phyloP scores from a whole-genome alignment of 2,329 filamentous ascomycete species.

The Fusarium cicatricum region DNA sequence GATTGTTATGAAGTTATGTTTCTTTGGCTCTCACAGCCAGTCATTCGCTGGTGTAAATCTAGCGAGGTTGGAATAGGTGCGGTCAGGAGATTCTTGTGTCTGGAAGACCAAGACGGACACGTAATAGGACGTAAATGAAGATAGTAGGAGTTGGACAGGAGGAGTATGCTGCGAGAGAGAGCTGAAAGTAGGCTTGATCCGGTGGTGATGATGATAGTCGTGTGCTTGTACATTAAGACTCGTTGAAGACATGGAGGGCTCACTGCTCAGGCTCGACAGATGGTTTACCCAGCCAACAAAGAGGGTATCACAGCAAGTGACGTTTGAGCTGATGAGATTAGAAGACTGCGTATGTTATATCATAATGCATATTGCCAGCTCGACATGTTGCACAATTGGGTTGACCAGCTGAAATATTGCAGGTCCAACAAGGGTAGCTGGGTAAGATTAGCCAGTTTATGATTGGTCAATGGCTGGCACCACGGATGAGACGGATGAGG shows the following conservation, averaged over 20 bases:
- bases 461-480: conserved; percentile 7
- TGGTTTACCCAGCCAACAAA: neutral
- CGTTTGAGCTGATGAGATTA: conserved; percentile 1
- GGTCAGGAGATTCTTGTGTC: conserved; percentile 19
- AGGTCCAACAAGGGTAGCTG: conserved; percentile 25
- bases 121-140: conserved; percentile 1
- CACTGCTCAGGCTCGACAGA: conserved; percentile 6
- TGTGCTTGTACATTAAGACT: conserved; percentile 6
- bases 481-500: conserved; percentile 41
- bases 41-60: conserved; percentile 15
- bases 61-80: conserved; percentile 9
- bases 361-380: conserved; percentile 1
- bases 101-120: conserved; percentile 7
- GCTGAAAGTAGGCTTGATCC: conserved; percentile 4
- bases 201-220: conserved; percentile 6
- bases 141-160: conserved; percentile 7
- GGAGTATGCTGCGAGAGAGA: conserved; percentile 15
- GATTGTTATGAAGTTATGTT: conserved; percentile 38
- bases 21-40: conserved; percentile 12
- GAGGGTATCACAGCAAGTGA: conserved; percentile 7
- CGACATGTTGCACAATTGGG: conserved; percentile 5
- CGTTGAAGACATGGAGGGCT: neutral
- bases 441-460: conserved; percentile 15
- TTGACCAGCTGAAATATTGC: conserved; percentile 2
- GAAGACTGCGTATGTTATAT: too few species aligned